Evolutionary conservation across 306 rosid genomes (phyloP).

Genomic region (Trichosanthes cucumerina): DNA sequence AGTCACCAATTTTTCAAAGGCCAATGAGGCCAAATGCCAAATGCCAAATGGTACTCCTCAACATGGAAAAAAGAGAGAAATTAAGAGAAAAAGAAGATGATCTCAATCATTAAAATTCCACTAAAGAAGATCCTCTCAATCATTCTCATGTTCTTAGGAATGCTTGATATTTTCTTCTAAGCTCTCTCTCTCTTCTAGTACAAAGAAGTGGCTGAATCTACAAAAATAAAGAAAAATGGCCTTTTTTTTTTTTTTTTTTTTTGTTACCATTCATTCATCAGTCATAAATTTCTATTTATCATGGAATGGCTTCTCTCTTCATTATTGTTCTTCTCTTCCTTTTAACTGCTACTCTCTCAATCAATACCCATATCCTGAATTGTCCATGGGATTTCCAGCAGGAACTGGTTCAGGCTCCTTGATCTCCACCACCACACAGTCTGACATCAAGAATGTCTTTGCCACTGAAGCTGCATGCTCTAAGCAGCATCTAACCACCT

Average conservation of each 20-base stretch:
- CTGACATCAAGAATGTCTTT: slow-evolving; percentile 95
- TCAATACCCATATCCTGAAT: slow-evolving; percentile 42
- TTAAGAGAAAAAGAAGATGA: neutral
- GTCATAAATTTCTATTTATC: neutral
- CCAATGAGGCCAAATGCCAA: neutral
- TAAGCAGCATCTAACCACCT: slow-evolving; percentile 99
- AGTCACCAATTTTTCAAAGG: neutral
- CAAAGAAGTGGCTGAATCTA: slow-evolving; percentile 3
- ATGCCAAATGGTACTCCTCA: neutral
- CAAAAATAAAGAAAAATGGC: neutral
- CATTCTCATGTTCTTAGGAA: neutral
- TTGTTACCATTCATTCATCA: neutral
- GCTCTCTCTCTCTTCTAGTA: neutral
- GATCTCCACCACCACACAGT: slow-evolving; percentile 96
- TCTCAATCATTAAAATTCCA: neutral
- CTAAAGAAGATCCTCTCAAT: neutral
- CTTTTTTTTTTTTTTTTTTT: neutral
- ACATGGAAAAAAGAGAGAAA: neutral
- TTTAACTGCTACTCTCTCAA: neutral
- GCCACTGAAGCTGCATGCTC: slow-evolving; percentile 98
- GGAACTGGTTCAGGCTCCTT: slow-evolving; percentile 79
- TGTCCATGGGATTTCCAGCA: slow-evolving; percentile 90
- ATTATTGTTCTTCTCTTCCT: neutral
- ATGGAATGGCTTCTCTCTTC: neutral
- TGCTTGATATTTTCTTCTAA: neutral